phyloP scores from a whole-genome alignment of 78 protist species.

The Thecamonas trahens region DNA sequence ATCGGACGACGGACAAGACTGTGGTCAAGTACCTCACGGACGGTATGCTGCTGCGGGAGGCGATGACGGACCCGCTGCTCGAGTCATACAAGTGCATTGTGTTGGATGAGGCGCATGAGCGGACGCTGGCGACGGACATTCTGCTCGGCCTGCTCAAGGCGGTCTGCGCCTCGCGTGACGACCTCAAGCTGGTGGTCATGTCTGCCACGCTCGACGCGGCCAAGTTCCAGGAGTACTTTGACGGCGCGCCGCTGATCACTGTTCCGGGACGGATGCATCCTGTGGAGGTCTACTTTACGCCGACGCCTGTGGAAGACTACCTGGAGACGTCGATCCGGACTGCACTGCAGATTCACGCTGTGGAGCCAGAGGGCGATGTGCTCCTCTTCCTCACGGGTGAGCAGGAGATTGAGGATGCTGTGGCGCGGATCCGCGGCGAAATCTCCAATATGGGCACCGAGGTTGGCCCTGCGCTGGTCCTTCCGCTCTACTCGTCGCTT shows the following conservation, averaged over 20 bases:
- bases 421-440: conserved; percentile 6
- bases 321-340: conserved; percentile 93
- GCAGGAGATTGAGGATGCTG: conserved; percentile 81
- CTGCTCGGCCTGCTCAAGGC: conserved; percentile 90
- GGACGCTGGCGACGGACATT: conserved; percentile 98
- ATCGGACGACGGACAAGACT: conserved; percentile 73
- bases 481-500: conserved; percentile 94
- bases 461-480: conserved; percentile 2
- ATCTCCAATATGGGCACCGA: not conserved
- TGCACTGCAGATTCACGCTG: conserved; percentile 77
- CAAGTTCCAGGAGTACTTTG: conserved; percentile 81
- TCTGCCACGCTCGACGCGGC: conserved; percentile 98
- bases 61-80: conserved; percentile 90
- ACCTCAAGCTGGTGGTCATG: conserved; percentile 91
- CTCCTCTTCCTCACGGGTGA: conserved; percentile 96
- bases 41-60: conserved; percentile 98
- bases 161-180: conserved; percentile 13
- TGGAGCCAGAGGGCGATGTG: conserved; percentile 91
- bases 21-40: conserved; percentile 83
- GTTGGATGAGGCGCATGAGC: conserved; percentile 99
- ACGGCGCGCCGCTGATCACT: conserved; percentile 4
- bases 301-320: conserved; percentile 90
- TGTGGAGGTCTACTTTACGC: conserved; percentile 91
- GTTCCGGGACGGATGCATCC: conserved; percentile 89
- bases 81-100: conserved; percentile 70